Evolutionary conservation across 805 yeast genomes (phyloP).

Genomic region (Brettanomyces nanus): DNA sequence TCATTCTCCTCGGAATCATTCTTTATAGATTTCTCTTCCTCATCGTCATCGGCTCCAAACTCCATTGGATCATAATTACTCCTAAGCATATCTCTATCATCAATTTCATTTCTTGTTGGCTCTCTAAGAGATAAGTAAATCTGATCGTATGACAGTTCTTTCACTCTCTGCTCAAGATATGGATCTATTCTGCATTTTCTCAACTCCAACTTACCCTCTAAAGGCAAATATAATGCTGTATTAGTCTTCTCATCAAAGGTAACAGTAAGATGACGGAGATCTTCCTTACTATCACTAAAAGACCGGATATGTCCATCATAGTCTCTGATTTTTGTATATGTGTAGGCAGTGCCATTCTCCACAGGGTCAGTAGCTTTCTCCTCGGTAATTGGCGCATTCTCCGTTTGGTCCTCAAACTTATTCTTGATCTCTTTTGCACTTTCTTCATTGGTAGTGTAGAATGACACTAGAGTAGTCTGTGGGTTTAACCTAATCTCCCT

Average conservation of each 20-base stretch:
- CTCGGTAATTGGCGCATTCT: constrained; percentile 37
- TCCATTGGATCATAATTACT: constrained; percentile 73
- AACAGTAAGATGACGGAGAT: constrained; percentile 57
- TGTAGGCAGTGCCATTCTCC: constrained; percentile 31
- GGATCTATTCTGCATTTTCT: constrained; percentile 76
- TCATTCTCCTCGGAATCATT: constrained; percentile 1
- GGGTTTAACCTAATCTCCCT: constrained; percentile 64
- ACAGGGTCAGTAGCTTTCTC: constrained; percentile 30
- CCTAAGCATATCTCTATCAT: constrained; percentile 58
- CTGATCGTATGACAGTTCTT: constrained; percentile 50
- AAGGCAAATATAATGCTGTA: constrained; percentile 69
- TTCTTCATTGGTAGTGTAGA: constrained; percentile 42
- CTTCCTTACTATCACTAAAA: constrained; percentile 31
- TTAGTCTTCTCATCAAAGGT: constrained; percentile 47
- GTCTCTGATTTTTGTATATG: constrained; percentile 63
- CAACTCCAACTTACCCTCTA: constrained; percentile 68
- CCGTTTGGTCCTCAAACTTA: constrained; percentile 39
- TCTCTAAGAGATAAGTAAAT: constrained; percentile 60
- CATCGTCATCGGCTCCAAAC: constrained; percentile 57
- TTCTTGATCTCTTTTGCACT: constrained; percentile 34
- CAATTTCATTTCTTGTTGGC: constrained; percentile 62
- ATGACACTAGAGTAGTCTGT: constrained; percentile 65
- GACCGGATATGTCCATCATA: constrained; percentile 60
- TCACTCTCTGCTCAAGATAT: constrained; percentile 44
- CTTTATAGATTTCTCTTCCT: constrained; percentile 16